These are phyloP conservation scores for Penicillium cataractarum DNA, from an alignment of 495 filamentous ascomycete genomes.

Conservation along the genomic window DNA sequence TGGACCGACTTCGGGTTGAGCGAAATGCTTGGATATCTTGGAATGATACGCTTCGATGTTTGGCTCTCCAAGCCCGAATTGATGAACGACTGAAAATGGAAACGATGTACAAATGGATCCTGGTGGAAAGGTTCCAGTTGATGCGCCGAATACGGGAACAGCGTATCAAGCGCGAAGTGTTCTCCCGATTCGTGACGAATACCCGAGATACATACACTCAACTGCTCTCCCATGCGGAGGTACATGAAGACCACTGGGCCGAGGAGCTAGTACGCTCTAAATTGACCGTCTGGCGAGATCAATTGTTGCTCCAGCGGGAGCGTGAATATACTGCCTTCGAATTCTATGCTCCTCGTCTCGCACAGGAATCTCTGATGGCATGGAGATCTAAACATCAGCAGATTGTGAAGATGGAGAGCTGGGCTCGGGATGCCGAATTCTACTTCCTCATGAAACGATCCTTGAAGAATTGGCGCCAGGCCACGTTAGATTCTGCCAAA, in stretches of 20 bases:
- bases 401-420: conserved; percentile 51
- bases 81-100: conserved; percentile 62
- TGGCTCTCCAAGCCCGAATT: conserved; percentile 55
- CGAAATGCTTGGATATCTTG: conserved; percentile 65
- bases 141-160: conserved; percentile 57
- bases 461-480: conserved; percentile 59
- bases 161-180: conserved; percentile 49
- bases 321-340: conserved; percentile 55
- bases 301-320: conserved; percentile 45
- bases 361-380: conserved; percentile 50
- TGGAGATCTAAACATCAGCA: conserved; percentile 52
- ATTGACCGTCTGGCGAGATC: conserved; percentile 49
- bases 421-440: conserved; percentile 59
- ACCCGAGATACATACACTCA: conserved; percentile 43
- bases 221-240: conserved; percentile 41
- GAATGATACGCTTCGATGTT: conserved; percentile 66
- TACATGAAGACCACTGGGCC: conserved; percentile 38
- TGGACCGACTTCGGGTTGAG: conserved; percentile 56
- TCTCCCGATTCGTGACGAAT: conserved; percentile 47
- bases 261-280: conserved; percentile 40
- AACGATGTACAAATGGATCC: conserved; percentile 65
- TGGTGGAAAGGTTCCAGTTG: conserved; percentile 57
- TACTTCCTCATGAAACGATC: conserved; percentile 59
- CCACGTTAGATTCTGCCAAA: conserved; percentile 53
- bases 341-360: conserved; percentile 55